Evolutionary conservation across 208 protist species (phyloP), one percentile per base, ranked within the genome.

Genomic region (Trypanosoma cruzi): DNA sequence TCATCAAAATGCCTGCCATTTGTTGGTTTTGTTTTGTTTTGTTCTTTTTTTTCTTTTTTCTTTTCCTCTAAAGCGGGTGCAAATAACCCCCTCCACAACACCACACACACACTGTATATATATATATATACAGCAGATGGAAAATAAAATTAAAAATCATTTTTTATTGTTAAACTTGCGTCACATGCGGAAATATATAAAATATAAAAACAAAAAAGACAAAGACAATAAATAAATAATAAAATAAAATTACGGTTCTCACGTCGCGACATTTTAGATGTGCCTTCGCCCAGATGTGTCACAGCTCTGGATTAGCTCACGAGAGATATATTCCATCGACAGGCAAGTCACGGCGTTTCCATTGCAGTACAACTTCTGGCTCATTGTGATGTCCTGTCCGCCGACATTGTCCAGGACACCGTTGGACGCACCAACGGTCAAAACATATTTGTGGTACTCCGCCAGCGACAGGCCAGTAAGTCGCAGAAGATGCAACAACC

Each of bases 331-430:
- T 46, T 79, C 62, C 52, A 70, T 77, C 7, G 64, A 67, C 14
- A 75, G 64, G 72, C 85, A 91, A 34, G 68, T 73, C 22, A 72
- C 26, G 13, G 82, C 64, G 7, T 37, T 55, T 11, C 63, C 77
- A 11, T 59, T 42, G 55, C 87, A 93, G 3, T 52, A 1, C 14
- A 93, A 52, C 34, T 72, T 75, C 57, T 93, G 84, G 10, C 29
- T 73, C n/a, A 84, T 29, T 8, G 80, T 82, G 5, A 64, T 55
- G 71, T 93, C 81, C 44, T 85, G 75, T 14, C 84, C 84, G n/a
- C 84, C 84, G 20, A 93, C 75, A 55, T 75, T 70, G 67, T 81
- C 77, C 32, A 93, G 71, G 10, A 76, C 64, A 24, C 75, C 87
- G 31, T 80, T 46, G 46, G 75, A 64, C 29, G 77, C 73, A 1